Percentiles rank a stretch among this genome's conserved stretches.
phyloP scores from a whole-genome alignment of 192 early-diverging fungal species.

The Haplosporangium gracile region DNA sequence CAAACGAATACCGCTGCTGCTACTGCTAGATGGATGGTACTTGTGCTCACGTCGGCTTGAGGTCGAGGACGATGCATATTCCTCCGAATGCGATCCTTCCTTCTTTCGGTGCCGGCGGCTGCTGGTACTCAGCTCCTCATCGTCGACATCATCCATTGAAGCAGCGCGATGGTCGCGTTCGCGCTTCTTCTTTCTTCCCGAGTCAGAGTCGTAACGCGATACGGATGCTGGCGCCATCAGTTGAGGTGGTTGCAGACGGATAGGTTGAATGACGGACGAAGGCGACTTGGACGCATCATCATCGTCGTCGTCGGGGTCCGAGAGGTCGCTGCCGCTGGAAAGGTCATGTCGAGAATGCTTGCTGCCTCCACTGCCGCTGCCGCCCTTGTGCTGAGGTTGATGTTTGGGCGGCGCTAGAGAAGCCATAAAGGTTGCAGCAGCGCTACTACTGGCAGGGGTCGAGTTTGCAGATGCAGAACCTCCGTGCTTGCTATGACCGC shows the following conservation, averaged over 20 bases:
- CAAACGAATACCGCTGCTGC: neutral
- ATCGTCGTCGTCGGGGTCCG: constrained; percentile 42
- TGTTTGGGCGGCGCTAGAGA: constrained; percentile 6
- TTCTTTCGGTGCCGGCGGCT: constrained; percentile 28
- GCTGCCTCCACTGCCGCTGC: neutral
- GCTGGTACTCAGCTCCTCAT: constrained; percentile 8
- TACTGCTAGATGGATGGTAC: constrained; percentile 33
- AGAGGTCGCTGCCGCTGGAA: constrained; percentile 47
- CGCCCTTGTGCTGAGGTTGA: constrained; percentile 11
- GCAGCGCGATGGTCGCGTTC: neutral
- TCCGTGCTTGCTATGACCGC: constrained; percentile 4
- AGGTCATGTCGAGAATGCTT: constrained; percentile 28
- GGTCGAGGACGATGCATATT: constrained; percentile 35
- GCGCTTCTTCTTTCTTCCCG: constrained; percentile 32
- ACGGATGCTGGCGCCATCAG: constrained; percentile 11
- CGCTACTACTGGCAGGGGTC: constrained; percentile 3
- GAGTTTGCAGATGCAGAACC: constrained; percentile 12
- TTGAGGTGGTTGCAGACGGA: constrained; percentile 48
- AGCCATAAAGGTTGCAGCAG: neutral
- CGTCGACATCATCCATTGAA: constrained; percentile 9
- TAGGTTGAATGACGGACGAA: neutral
- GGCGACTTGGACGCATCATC: constrained; percentile 16
- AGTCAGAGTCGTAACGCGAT: constrained; percentile 40
- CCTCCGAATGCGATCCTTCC: constrained; percentile 42
- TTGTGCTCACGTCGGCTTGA: constrained; percentile 28